A percentile compares a stretch with the other conserved stretches of the same genome.
These are phyloP conservation scores for Termitomyces sp. DNA, from an alignment of 768 basidiomycete genomes.

Conservation along the genomic window DNA sequence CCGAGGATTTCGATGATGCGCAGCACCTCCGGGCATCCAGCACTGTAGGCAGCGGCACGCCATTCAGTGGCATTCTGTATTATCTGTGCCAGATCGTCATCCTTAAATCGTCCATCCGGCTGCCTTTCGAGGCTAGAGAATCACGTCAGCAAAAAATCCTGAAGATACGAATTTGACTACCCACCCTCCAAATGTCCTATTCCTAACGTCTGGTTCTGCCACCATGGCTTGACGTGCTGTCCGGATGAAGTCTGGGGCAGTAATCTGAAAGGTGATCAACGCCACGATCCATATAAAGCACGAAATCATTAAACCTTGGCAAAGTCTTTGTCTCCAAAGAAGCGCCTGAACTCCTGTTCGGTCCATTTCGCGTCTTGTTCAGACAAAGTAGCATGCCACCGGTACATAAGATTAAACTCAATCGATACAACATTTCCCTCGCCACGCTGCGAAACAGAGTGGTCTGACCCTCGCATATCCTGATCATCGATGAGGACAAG, in stretches of 20 bases:
- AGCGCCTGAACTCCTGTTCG: slow-evolving; percentile 33
- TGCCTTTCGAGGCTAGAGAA: slow-evolving; percentile 41
- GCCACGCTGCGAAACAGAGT: slow-evolving; percentile 54
- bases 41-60: slow-evolving; percentile 58
- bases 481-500: slow-evolving; percentile 16
- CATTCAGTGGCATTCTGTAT: slow-evolving; percentile 56
- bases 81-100: slow-evolving; percentile 56
- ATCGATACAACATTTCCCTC: slow-evolving; percentile 72
- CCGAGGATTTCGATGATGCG: slow-evolving; percentile 64
- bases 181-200: slow-evolving; percentile 54
- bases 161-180: slow-evolving; percentile 7
- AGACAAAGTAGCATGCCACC: slow-evolving; percentile 65
- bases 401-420: slow-evolving; percentile 64
- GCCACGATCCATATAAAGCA: not conserved
- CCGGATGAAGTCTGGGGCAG: slow-evolving; percentile 29
- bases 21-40: slow-evolving; percentile 63
- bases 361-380: slow-evolving; percentile 52
- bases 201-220: slow-evolving; percentile 28
- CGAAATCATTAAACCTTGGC: slow-evolving; percentile 24
- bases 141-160: not conserved
- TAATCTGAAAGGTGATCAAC: slow-evolving; percentile 19
- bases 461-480: slow-evolving; percentile 44
- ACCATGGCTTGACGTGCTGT: slow-evolving; percentile 24
- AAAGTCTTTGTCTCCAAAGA: slow-evolving; percentile 37
- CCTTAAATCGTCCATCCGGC: slow-evolving; percentile 49